Percentiles rank a stretch among this genome's conserved stretches.
These are phyloP conservation scores for Wilhelminamyces savonicus DNA, from an alignment of 805 yeast genomes.

Conservation along the genomic window DNA sequence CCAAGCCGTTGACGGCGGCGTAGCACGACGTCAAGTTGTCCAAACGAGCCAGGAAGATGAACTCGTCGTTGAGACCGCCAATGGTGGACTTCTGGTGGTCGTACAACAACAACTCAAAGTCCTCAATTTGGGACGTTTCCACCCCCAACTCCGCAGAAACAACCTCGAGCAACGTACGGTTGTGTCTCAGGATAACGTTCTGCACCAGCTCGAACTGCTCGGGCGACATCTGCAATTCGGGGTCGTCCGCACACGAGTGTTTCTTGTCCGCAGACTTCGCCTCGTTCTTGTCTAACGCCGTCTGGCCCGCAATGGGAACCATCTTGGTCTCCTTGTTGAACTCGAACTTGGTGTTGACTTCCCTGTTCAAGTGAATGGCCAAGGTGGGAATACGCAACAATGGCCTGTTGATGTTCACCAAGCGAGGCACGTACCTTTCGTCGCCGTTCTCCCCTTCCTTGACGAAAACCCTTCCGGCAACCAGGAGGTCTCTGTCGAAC, in stretches of 20 bases:
- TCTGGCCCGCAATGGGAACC: constrained; percentile 76
- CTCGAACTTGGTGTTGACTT: constrained; percentile 71
- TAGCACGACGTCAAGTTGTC: constrained; percentile 88
- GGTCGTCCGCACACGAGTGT: constrained; percentile 44
- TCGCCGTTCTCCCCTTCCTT: constrained; percentile 33
- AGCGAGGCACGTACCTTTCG: constrained; percentile 52
- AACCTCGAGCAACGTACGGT: constrained; percentile 58
- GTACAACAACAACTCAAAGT: constrained; percentile 79
- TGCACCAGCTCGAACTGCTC: constrained; percentile 62
- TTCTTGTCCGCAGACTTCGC: constrained; percentile 4
- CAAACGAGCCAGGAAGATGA: constrained; percentile 74
- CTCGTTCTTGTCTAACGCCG: constrained; percentile 16
- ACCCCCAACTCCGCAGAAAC: constrained; percentile 63
- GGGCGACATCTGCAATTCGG: constrained; percentile 39
- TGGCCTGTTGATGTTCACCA: constrained; percentile 79
- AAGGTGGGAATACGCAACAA: constrained; percentile 86
- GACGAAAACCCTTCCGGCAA: constrained; percentile 89
- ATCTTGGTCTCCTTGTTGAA: constrained; percentile 85
- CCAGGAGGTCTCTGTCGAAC: constrained; percentile 89
- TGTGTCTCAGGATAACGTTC: constrained; percentile 68
- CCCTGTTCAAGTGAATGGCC: constrained; percentile 86
- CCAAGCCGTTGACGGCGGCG: constrained; percentile 67
- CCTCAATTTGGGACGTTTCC: constrained; percentile 58
- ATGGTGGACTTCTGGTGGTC: constrained; percentile 75
- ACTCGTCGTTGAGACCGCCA: constrained; percentile 75